Evolutionary conservation across 139 green algal genomes (phyloP).

Genomic region (Chlorella vulgaris): DNA sequence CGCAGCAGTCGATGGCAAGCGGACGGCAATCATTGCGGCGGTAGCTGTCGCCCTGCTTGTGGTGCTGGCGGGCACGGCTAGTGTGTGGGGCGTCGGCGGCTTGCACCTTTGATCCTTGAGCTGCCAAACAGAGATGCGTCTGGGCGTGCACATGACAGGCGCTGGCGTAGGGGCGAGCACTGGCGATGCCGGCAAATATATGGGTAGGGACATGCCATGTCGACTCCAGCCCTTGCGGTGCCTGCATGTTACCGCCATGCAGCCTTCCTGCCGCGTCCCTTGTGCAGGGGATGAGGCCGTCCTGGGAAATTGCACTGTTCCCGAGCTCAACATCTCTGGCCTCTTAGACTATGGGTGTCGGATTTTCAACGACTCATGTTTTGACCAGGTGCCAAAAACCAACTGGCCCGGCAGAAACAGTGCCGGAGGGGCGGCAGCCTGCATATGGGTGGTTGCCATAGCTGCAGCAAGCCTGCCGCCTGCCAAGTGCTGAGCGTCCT

Average conservation of each 20-base stretch:
- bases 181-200: background rate
- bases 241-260: no score
- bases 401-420: no score
- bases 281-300: background rate
- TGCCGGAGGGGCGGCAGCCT: no score
- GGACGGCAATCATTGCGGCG: no score
- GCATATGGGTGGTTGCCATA: no score
- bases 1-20: no score
- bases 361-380: background rate
- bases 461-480: background rate
- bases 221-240: background rate
- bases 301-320: background rate
- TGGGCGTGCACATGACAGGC: background rate
- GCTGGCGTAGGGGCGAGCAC: background rate
- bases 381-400: background rate
- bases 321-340: background rate
- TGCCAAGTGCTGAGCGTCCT: background rate
- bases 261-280: background rate
- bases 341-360: background rate
- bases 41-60: background rate
- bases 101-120: no score
- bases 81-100: background rate
- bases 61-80: background rate
- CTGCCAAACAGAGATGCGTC: background rate
- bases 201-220: background rate